Evolutionary conservation across 768 basidiomycete species (phyloP).

Genomic region (Leccinum variicolor): DNA sequence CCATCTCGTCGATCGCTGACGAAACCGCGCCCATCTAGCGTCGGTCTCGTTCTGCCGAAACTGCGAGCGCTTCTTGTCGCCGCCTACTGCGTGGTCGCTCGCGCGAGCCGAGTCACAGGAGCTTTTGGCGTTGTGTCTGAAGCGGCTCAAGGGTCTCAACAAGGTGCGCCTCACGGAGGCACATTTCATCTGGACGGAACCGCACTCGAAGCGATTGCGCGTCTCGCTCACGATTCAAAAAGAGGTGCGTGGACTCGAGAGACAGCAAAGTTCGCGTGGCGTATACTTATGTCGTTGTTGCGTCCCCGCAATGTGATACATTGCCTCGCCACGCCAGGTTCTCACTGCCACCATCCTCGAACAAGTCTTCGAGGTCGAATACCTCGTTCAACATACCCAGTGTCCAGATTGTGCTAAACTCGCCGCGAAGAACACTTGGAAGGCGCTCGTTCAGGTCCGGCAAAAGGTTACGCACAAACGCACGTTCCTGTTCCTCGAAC

Average conservation of each 20-base stretch:
- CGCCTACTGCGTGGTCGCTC: conserved; percentile 82
- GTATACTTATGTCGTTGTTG: background rate
- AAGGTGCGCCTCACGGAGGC: conserved; percentile 98
- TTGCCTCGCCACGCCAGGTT: conserved; percentile 48
- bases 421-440: conserved; percentile 99
- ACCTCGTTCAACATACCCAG: conserved; percentile 91
- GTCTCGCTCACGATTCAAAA: conserved; percentile 98
- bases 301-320: background rate
- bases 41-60: conserved; percentile 92
- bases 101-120: conserved; percentile 91
- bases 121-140: conserved; percentile 89
- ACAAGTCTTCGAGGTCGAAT: conserved; percentile 96
- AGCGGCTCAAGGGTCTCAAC: conserved; percentile 89
- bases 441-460: conserved; percentile 95
- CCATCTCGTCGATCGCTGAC: background rate
- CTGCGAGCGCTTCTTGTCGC: conserved; percentile 93
- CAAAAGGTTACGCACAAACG: conserved; percentile 99
- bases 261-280: too few relatives aligned
- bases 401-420: conserved; percentile 92
- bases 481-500: conserved; percentile 96
- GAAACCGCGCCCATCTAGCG: conserved; percentile 40
- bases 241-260: conserved; percentile 54
- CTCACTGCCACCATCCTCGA: conserved; percentile 93
- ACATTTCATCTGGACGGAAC: conserved; percentile 99
- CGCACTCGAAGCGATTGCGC: conserved; percentile 89